phyloP scores from a whole-genome alignment of 192 early-diverging fungal genomes.

The Jimgerdemannia lactiflua region DNA sequence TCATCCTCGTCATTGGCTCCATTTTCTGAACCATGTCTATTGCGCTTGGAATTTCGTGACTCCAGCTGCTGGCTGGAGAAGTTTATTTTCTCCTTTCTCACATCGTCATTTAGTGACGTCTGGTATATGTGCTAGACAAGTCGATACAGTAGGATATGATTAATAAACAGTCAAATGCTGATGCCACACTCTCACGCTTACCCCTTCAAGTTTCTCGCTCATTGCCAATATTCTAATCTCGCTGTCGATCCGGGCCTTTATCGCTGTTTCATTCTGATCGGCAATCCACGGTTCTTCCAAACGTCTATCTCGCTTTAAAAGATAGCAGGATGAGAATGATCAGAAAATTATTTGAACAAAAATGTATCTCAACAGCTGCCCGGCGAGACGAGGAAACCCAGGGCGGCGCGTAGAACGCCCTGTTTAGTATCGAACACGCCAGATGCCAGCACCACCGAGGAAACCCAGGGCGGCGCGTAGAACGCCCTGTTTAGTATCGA shows the following conservation, averaged over 20 bases:
- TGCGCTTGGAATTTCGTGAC: not conserved
- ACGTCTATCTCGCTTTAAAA: not conserved
- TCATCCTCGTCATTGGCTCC: not conserved
- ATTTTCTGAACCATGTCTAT: not conserved
- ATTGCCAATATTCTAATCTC: not conserved
- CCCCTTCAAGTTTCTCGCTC: not conserved
- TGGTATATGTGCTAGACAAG: not conserved
- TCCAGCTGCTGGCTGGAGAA: not conserved
- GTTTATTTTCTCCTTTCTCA: not conserved
- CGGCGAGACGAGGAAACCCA: slow-evolving; percentile 12
- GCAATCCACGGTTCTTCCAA: not conserved
- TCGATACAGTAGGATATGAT: not conserved
- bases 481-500: slow-evolving; percentile 18
- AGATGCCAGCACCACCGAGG: slow-evolving; percentile 19
- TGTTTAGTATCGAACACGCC: slow-evolving; percentile 20
- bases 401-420: slow-evolving; percentile 8
- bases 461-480: slow-evolving; percentile 11
- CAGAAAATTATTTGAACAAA: not conserved
- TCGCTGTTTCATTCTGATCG: not conserved
- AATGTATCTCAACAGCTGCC: slow-evolving; percentile 1
- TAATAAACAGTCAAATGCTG: not conserved
- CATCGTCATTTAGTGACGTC: not conserved
- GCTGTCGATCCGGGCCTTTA: not conserved
- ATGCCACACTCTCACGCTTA: not conserved
- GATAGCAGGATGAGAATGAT: not conserved